Base-by-base conservation (phyloP, 1,139 yeast genomes). In the Yamadazyma diddensiae region DNA sequence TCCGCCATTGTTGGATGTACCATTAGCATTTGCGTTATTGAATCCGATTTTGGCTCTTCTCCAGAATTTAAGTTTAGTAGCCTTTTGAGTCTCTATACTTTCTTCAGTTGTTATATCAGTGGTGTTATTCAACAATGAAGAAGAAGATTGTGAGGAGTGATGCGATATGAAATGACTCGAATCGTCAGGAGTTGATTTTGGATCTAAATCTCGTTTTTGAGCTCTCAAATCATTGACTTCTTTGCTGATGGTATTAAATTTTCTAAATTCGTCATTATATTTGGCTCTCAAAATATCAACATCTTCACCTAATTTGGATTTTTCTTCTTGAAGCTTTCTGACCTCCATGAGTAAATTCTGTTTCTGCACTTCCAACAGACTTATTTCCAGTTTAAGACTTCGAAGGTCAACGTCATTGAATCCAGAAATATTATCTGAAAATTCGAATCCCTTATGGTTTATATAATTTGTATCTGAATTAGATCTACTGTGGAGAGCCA, bases 31-130 rank as follows among this genome's bases (percentile, higher is more conserved):
- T 12, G 27, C 21, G 19, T 22, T 41, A 26, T 46, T 41, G 30
- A 45, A 44, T 5, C 55, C 53, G 15, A 59, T 53, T 44, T 62
- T 69, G 3, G 76, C 73, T 42, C 77, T 57, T 50, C 77, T 63
- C 82, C 82, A 76, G 49, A 76, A 76, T 46, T 63, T 71, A 40
- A 70, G 56, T 37, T 70, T 55, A 1, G 73, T 67, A 4, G 75
- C 73, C 43, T 62, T 65, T 35, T 65, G 70, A 1, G 72, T 55
- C 31, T 68, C 73, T 2, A 50, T 51, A 10, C 46, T 47, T n/a
- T 65, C 69, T 4, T 60, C 69, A 15, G 42, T 44, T 2, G 22
- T 15, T 8, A 28, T 17, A 6, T 37, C 46, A 6, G 42, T 35
- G 7, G 36, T 26, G 21, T 26, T 29, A 20, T 33, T 31, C 21